These are phyloP conservation scores for Licmophora abbreviata DNA, from an alignment of 108 stramenopile species.

Conservation along the genomic window DNA sequence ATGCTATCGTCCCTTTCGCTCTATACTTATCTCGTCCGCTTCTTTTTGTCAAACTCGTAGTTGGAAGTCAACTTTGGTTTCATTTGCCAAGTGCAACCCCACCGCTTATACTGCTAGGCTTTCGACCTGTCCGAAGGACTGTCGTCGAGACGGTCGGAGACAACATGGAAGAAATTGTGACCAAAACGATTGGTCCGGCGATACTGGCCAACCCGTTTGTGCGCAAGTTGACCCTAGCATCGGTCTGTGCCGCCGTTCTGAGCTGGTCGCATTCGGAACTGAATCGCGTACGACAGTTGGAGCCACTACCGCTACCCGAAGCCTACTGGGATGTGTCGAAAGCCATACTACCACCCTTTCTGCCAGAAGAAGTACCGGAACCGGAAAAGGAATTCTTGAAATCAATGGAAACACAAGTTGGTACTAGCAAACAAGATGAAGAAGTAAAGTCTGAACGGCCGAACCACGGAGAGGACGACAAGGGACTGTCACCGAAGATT, in stretches of 20 bases:
- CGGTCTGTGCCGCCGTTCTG: slow-evolving; percentile 39
- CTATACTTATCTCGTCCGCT: no score
- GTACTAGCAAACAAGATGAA: background rate
- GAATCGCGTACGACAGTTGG: slow-evolving; percentile 43
- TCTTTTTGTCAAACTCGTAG: no score
- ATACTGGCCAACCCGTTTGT: slow-evolving; percentile 26
- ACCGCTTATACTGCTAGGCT: slow-evolving; percentile 45
- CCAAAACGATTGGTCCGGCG: slow-evolving; percentile 6
- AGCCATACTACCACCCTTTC: slow-evolving; percentile 62
- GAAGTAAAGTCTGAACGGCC: background rate
- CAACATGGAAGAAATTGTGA: slow-evolving; percentile 2
- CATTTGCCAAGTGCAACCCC: slow-evolving; percentile 74
- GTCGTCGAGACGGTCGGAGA: slow-evolving; percentile 12
- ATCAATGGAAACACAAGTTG: no score
- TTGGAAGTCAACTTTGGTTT: slow-evolving; percentile 55
- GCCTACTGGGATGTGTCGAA: slow-evolving; percentile 24
- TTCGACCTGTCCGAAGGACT: slow-evolving; percentile 33
- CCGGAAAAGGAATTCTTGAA: slow-evolving; percentile 16
- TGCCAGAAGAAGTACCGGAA: slow-evolving; percentile 45
- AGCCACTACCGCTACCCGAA: slow-evolving; percentile 41
- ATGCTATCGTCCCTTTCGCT: no score
- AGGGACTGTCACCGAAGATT: background rate
- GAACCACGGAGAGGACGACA: background rate
- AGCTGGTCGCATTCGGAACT: slow-evolving; percentile 69
- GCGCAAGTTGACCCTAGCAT: slow-evolving; percentile 19